Percentiles rank a stretch among this genome's conserved stretches.
These are phyloP conservation scores for Phellinidium pouzarii DNA, from an alignment of 1,284 basidiomycete genomes.

Conservation along the genomic window DNA sequence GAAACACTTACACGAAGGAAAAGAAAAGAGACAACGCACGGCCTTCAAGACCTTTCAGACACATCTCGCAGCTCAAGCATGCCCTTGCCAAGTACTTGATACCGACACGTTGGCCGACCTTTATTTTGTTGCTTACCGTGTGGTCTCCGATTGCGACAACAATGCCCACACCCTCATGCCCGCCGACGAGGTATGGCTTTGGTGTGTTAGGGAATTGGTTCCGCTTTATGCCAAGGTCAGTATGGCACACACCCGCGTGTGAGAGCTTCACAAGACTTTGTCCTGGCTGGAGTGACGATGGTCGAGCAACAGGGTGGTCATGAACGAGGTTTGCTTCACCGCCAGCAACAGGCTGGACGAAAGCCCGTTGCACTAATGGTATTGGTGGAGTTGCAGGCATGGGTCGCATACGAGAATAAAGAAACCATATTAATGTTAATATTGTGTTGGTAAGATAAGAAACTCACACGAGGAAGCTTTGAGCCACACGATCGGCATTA, in stretches of 20 bases:
- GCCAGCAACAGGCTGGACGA: too few species aligned
- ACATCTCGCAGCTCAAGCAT: constrained; percentile 59
- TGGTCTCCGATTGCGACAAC: constrained; percentile 64
- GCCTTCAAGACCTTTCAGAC: constrained; percentile 48
- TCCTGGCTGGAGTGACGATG: constrained; percentile 51
- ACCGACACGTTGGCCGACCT: constrained; percentile 63
- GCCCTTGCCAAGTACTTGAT: constrained; percentile 67
- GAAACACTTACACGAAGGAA: not conserved
- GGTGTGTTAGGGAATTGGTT: constrained; percentile 48
- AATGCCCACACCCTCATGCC: constrained; percentile 58
- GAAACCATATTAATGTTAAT: too few species aligned
- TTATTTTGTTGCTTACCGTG: constrained; percentile 32
- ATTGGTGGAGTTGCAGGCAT: too few species aligned
- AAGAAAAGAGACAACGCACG: constrained; percentile 31
- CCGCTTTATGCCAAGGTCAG: constrained; percentile 54
- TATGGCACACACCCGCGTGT: constrained; percentile 60
- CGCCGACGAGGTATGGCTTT: constrained; percentile 57
- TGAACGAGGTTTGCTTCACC: too few species aligned
- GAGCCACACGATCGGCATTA: too few species aligned
- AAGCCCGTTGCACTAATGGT: too few species aligned
- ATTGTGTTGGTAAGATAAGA: too few species aligned
- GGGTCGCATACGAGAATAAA: too few species aligned
- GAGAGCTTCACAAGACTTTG: constrained; percentile 64
- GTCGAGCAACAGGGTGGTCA: constrained; percentile 48
- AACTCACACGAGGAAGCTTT: too few species aligned